Evolutionary conservation across 108 stramenopile genomes (phyloP), one percentile per base, ranked within the genome.

Genomic region (Cyclotella baltica): DNA sequence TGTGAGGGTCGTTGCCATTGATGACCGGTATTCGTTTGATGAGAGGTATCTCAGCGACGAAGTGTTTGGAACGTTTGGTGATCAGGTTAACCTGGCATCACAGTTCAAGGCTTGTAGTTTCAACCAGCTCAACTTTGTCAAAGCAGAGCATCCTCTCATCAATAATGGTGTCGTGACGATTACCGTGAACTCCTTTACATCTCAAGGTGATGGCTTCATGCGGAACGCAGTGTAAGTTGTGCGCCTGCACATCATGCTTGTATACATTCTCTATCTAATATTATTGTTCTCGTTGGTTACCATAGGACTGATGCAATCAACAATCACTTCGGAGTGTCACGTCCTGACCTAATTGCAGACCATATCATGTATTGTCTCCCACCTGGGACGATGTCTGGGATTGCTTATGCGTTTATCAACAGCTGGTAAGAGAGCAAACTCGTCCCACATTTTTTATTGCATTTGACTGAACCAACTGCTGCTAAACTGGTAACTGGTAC

Each of bases 361-460:
- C 85, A 88, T 29, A 85, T 91, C 57, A 86, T 88, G 87, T 75
- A 78, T 31, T 91, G 90, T 53, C 28, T 91, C 50, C 90, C 90
- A 0, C 59, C 77, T 22, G 86, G 77, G 13, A 73, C 83, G 20
- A 65, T 72, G 69, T 40, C 55, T 47, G 83, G 76, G 15, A 70
- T 83, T 62, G 82, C 76, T n/a, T 76, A 83, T 53, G 82, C 82
- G 11, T 69, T 51, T 62, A 38, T 69, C 51, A 67, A 67, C 27
- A 70, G 58, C 25, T 52, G 65, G n/a, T n/a, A n/a, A n/a, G n/a
- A n/a, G n/a, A n/a, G n/a, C n/a, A n/a, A n/a, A n/a, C n/a, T n/a
- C n/a, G n/a, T n/a, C n/a, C n/a, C n/a, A n/a, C n/a, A n/a, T n/a
- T n/a, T n/a, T n/a, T n/a, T n/a, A n/a, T n/a, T n/a, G n/a, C n/a